Evolutionary conservation across 2,329 filamentous ascomycete genomes (phyloP), one percentile per base, ranked within the genome.

Genomic region (Ophiocordyceps camponoti-leonardi): DNA sequence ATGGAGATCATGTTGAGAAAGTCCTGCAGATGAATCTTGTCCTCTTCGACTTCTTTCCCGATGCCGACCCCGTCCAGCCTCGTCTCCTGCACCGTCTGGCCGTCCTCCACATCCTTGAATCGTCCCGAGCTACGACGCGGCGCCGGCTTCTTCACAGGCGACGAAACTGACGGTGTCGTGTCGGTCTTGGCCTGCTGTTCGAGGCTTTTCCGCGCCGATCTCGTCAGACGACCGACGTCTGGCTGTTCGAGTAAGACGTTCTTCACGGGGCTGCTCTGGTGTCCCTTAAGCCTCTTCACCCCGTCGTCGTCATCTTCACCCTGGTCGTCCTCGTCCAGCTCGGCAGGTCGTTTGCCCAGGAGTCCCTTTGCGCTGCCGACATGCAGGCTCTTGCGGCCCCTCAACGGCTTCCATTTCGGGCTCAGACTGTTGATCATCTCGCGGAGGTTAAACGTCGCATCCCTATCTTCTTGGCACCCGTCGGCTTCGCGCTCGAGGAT

Each of bases 1-100:
- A 98, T 94, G 48, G 86, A 93, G 2, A 90, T 95, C 78, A 94
- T 80, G 50, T 93, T 86, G 41, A 98, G 67, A 63, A 98, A 98
- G 45, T 94, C 84, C 53, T 94, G 86, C 3, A 98, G 70, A 42
- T 88, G 83, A 45, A 94, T 87, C 20, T 71, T 72, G 23, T 80
- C 57, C 19, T 73, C 70, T 13, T 68, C 61, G 19, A 68, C 69
- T n/a, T 77, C 72, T 6, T 65, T 60, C 44, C 68, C 63, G 22
- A 66, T 53, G 41, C 71, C 62, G 2, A 56, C 56, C 19, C 67
- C 65, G 47, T 69, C 58, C 43, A 71, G 65, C 50, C 67, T 62
- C 45, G 71, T 56, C 7, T 66, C 65, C 31, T 62, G 59, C 3
- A 66, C 62, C 10, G 67, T 66, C 40, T 68, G 64, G 22, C 70